These are phyloP conservation scores for Poterioochromonas sp. DNA, from an alignment of 352 stramenopile genomes.

Conservation along the genomic window DNA sequence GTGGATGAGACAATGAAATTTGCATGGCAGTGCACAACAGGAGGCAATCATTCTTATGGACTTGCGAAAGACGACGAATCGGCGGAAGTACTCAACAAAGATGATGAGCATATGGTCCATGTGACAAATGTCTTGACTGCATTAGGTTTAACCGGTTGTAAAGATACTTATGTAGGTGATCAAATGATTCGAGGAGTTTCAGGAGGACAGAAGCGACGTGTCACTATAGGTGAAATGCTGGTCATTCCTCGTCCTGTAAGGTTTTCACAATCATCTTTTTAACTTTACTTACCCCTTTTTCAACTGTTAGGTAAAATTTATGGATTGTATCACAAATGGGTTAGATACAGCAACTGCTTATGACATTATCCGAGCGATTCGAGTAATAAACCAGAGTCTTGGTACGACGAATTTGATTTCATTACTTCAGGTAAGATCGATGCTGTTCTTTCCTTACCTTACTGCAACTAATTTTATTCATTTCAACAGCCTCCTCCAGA, in stretches of 20 bases:
- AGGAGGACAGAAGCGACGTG: conserved; percentile 73
- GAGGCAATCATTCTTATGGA: conserved; percentile 30
- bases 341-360: conserved; percentile 78
- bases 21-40: conserved; percentile 67
- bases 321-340: conserved; percentile 82
- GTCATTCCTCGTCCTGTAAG: not conserved
- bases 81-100: conserved; percentile 31
- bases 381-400: conserved; percentile 51
- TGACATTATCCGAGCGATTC: conserved; percentile 71
- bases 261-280: not conserved
- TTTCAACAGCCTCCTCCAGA: conserved; percentile 78
- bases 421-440: conserved; percentile 48
- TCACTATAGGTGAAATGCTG: conserved; percentile 49
- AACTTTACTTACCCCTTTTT: not conserved
- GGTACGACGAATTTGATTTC: conserved; percentile 58
- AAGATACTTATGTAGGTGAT: conserved; percentile 81
- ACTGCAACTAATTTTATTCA: conserved; percentile 14
- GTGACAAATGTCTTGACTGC: conserved; percentile 63
- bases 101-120: conserved; percentile 42
- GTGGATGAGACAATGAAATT: conserved; percentile 51
- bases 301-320: conserved; percentile 62
- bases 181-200: conserved; percentile 69
- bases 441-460: not conserved
- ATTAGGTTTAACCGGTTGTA: conserved; percentile 70
- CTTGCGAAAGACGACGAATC: conserved; percentile 10